Percentiles rank a stretch among this genome's conserved stretches.
phyloP scores from a whole-genome alignment of 306 rosid genomes.

The Sechiopsis laciniata region DNA sequence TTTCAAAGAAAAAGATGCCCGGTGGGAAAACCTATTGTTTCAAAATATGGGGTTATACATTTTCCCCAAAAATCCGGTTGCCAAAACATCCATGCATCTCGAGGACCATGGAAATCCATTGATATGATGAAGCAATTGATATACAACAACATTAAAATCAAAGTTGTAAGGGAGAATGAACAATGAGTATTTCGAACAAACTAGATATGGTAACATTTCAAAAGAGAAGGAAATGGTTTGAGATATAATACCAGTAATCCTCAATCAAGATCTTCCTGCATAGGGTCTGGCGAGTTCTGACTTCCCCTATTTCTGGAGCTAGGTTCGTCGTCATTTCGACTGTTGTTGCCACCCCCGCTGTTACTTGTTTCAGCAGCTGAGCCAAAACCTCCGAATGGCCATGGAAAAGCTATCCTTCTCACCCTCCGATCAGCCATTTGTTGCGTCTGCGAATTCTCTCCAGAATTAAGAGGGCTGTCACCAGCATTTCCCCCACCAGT shows the following conservation, averaged over 20 bases:
- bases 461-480: slow-evolving; percentile 27
- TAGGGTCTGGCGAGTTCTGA: slow-evolving; percentile 64
- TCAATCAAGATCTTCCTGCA: slow-evolving; percentile 93
- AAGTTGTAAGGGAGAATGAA: no score
- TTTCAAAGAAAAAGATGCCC: no score
- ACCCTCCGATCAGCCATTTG: slow-evolving; percentile 47
- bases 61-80: no score
- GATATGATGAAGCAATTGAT: no score
- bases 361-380: slow-evolving; percentile 63
- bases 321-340: slow-evolving; percentile 42
- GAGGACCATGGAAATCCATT: no score
- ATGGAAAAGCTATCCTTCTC: slow-evolving; percentile 60
- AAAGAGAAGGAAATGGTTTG: slow-evolving; percentile 4
- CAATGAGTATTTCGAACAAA: no score
- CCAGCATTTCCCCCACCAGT: slow-evolving; percentile 28
- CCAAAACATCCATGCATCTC: no score
- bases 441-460: slow-evolving; percentile 32
- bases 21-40: no score
- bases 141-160: no score
- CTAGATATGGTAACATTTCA: slow-evolving; percentile 16
- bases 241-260: slow-evolving; percentile 31
- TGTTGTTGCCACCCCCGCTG: slow-evolving; percentile 41
- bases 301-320: slow-evolving; percentile 56
- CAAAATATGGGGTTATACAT: no score
- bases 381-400: slow-evolving; percentile 43